phyloP scores from a whole-genome alignment of 2,329 filamentous ascomycete genomes.

The Pyrenochaeta sp. region DNA sequence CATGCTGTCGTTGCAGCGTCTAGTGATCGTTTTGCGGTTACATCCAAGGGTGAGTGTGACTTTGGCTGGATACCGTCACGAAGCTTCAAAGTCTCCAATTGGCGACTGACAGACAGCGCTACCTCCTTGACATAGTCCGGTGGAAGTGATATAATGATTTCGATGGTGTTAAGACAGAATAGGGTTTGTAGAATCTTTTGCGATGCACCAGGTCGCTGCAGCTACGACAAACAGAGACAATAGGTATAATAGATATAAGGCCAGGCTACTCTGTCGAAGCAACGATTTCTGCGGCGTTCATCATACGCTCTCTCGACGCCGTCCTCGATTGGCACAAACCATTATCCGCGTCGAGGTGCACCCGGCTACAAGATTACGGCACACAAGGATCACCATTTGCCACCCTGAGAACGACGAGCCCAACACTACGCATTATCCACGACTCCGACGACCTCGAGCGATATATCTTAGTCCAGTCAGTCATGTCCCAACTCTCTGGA shows the following conservation, averaged over 20 bases:
- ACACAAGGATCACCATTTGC: neutral
- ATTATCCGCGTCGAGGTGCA: neutral
- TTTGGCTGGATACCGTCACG: neutral
- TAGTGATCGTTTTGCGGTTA: neutral
- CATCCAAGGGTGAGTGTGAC: neutral
- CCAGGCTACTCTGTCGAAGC: neutral
- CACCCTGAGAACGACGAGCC: neutral
- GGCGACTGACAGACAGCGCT: neutral
- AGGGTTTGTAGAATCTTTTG: neutral
- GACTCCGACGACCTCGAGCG: conserved; percentile 44
- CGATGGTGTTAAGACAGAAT: neutral
- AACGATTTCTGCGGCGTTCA: neutral
- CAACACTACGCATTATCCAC: conserved; percentile 10
- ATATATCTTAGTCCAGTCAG: conserved; percentile 37
- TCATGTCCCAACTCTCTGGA: neutral
- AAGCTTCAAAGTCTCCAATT: neutral
- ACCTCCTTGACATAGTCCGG: neutral
- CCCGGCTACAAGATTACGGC: neutral
- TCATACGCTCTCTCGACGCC: neutral
- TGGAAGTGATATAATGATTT: neutral
- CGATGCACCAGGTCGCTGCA: neutral
- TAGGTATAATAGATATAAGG: neutral
- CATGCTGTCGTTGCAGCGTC: neutral
- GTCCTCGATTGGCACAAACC: neutral
- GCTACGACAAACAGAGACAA: neutral